Base-by-base conservation (phyloP, 306 rosid species). In the Sicyos baderoa region DNA sequence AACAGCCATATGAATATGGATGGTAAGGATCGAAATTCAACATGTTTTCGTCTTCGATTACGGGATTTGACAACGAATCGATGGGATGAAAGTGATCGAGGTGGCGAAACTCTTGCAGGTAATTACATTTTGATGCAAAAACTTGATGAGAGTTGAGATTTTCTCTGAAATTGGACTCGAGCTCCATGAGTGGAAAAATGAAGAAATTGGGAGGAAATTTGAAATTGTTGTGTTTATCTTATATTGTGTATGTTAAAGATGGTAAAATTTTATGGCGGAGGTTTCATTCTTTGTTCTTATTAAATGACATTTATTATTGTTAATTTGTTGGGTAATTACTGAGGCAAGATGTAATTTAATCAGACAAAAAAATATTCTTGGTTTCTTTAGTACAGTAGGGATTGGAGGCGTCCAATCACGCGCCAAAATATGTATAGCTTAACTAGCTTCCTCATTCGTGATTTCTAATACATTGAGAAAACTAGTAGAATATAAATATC, bases 91-190 rank as follows among this genome's bases (percentile, higher is more conserved):
- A 80, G 50, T 82, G 86, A 61, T 86, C 88, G 54, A 79, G 74
- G 12, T 83, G 82, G 52, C 77, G 84, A 82, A 91, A 78, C 55
- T 89, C 97, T 77, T 92, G 95, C 29, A 86, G 76, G 76, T 79
- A 89, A 40, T 37, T 62, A 71, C 79, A 69, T 17, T 83, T 83
- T 0, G 87, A 82, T 17, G 84, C 76, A 62, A 85, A 72, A 53
- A 62, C 27, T 73, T 76, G 72, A 29, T 80, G 77, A 52, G 81
- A 82, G 70, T 53, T 61, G 48, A 53, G 75, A 70, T 79, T 78
- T 76, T 83, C 82, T 54, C 67, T 76, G 5, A 79, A 68, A 37
- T 82, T 79, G 22, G 80, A 59, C 14, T 85, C 80, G 44, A 68
- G 70, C 81, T 83, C 95, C 95, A 87, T 89, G 63, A 72, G 61